Conservation (phyloP, 1,284 basidiomycete genomes). For the Gymnopus androsaceus region DNA sequence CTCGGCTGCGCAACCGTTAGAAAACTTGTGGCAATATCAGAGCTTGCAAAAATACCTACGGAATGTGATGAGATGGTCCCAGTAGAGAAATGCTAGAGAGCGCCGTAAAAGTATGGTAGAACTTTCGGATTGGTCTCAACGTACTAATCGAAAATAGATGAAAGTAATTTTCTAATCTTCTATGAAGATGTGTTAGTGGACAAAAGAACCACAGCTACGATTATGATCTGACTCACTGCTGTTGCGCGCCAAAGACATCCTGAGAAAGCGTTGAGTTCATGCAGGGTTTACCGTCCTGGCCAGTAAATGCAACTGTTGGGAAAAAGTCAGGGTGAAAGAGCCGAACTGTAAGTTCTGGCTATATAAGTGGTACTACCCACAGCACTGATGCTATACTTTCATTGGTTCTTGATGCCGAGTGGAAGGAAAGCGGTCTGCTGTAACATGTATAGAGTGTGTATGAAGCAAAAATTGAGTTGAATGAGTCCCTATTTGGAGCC, state of each 20-base stretch:
- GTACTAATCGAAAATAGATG: constrained; percentile 12
- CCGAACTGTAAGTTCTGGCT: neutral
- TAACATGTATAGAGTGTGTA: too few species aligned
- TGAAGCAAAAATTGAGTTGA: too few species aligned
- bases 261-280: neutral
- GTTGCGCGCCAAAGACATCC: neutral
- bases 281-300: neutral
- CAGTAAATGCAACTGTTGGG: neutral
- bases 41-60: neutral
- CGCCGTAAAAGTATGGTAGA: neutral
- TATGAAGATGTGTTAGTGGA: neutral
- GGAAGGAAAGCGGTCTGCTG: constrained; percentile 2
- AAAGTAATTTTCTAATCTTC: constrained; percentile 11
- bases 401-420: constrained; percentile 1
- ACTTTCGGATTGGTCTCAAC: neutral
- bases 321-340: neutral
- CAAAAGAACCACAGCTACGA: too few species aligned
- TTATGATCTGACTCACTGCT: neutral
- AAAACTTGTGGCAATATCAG: neutral
- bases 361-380: neutral
- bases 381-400: neutral
- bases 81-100: constrained; percentile 7
- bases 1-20: neutral
- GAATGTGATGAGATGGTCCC: constrained; percentile 13
- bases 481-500: too few species aligned